phyloP scores from a whole-genome alignment of 2,329 filamentous ascomycete species.

The Diaporthe sp. region DNA sequence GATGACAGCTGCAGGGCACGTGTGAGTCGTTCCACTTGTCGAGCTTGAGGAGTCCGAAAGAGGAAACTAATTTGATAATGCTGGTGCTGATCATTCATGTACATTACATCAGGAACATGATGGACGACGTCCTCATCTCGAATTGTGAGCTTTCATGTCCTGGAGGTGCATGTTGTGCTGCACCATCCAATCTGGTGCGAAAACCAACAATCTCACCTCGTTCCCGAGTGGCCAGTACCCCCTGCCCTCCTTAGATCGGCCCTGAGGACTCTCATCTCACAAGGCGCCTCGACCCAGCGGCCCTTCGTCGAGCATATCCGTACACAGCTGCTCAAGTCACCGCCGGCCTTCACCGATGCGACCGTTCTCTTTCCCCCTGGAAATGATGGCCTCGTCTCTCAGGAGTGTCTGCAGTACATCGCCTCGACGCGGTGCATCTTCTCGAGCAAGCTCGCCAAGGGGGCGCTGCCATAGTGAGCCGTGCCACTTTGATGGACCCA shows the following conservation, averaged over 20 bases:
- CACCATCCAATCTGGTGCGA: not conserved
- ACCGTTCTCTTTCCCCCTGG: constrained; percentile 44
- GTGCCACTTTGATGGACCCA: not conserved
- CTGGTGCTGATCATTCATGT: constrained; percentile 21
- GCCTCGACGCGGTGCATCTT: constrained; percentile 52
- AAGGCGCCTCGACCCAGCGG: constrained; percentile 46
- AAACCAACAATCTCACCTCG: not conserved
- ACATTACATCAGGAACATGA: constrained; percentile 50
- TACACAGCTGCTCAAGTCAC: constrained; percentile 44
- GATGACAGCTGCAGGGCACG: constrained; percentile 30
- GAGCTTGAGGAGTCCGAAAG: not conserved
- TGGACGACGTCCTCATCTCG: constrained; percentile 56
- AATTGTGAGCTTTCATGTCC: constrained; percentile 45
- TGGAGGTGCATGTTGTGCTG: not conserved
- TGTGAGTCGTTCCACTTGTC: constrained; percentile 26
- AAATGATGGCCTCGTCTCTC: constrained; percentile 41
- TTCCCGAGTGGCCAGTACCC: constrained; percentile 43
- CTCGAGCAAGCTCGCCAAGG: constrained; percentile 50
- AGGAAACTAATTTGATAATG: constrained; percentile 20
- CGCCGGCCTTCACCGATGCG: constrained; percentile 41
- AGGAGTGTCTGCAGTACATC: constrained; percentile 46
- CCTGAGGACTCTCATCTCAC: constrained; percentile 49
- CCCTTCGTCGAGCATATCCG: constrained; percentile 52
- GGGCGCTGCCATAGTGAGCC: constrained; percentile 49
- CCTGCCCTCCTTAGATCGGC: constrained; percentile 50